phyloP scores from a whole-genome alignment of 2,329 filamentous ascomycete species.

The Stagonosporopsis cucurbitacearum region DNA sequence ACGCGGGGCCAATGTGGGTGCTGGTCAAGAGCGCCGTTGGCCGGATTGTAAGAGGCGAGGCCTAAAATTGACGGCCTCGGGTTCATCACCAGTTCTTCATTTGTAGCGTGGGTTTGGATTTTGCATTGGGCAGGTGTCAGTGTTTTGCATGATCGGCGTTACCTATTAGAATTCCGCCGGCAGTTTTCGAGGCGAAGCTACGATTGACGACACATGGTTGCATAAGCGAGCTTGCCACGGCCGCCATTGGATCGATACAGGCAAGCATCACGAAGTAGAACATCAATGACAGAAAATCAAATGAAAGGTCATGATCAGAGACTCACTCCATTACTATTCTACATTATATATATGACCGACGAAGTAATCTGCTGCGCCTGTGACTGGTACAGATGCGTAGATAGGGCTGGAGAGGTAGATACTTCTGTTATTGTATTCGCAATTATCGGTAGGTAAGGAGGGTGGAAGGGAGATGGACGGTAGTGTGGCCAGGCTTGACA shows the following conservation, averaged over 20 bases:
- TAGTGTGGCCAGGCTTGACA: constrained; percentile 17
- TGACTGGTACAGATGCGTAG: constrained; percentile 6
- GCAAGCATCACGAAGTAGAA: background rate
- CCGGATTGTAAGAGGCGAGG: constrained; percentile 33
- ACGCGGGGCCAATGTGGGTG: constrained; percentile 38
- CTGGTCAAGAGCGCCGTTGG: constrained; percentile 34
- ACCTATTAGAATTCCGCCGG: constrained; percentile 9
- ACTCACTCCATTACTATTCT: constrained; percentile 18
- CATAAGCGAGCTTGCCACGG: constrained; percentile 20
- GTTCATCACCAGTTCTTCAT: background rate
- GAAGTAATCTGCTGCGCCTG: constrained; percentile 21
- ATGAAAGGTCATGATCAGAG: background rate
- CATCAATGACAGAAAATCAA: background rate
- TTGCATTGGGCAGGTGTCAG: constrained; percentile 19
- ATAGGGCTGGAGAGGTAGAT: constrained; percentile 14
- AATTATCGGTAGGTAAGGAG: constrained; percentile 20
- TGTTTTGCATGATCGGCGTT: constrained; percentile 20
- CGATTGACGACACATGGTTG: constrained; percentile 16
- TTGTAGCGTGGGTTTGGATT: constrained; percentile 15
- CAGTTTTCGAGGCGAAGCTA: constrained; percentile 15
- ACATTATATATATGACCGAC: constrained; percentile 26
- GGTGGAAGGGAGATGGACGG: constrained; percentile 17
- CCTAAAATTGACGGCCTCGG: constrained; percentile 15
- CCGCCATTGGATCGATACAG: constrained; percentile 11
- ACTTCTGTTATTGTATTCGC: constrained; percentile 18